Evolutionary conservation across 73 alveolate genomes (phyloP), one percentile per base, ranked within the genome.

Genomic region (Stentor roeselii): DNA sequence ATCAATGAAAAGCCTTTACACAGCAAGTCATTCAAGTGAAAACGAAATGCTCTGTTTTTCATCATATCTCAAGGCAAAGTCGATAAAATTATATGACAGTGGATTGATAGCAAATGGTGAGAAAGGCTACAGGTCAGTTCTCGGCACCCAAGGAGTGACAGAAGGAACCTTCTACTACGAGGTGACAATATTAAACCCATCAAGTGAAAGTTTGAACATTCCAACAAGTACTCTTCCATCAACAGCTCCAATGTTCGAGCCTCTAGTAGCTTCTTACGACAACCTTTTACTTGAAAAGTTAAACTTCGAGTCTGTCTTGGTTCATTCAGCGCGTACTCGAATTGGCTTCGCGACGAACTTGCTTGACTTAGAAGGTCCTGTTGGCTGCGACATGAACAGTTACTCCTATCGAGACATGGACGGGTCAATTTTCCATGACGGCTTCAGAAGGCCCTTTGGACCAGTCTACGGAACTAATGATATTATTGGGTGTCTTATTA

Each of bases 31-130:
- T 21, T 21, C 6, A 50, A 50, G 21, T 50, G 80, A 67, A 67
- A 40, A 14, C 34, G n/a, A 21, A 67, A 14, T 67, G 2, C 80
- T 21, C 14, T 67, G 80, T 2, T 67, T 67, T 67, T 67, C 80
- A 30, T 27, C 41, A 21, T 14, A 27, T 27, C 11, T 30, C 41
- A 67, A 67, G 34, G 80, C 80, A n/a, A 67, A 67, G 34, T 36
- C 80, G 14, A 67, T 67, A 21, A 67, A 67, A 34, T 40, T 67
- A 27, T 67, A 67, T 67, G 80, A 67, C 34, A 67, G 37, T 67
- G 80, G 80, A 21, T 67, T 67, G 80, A 76, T 76, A n/a, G 60
- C 74, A 37, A 76, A 39, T 39, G 84, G 84, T 0, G 84, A 76
- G 1, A 76, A 76, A 76, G 84, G 84, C 30, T 76, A 76, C 39